Base-by-base conservation (phyloP, 768 basidiomycete species). In the Boletus speciosus region DNA sequence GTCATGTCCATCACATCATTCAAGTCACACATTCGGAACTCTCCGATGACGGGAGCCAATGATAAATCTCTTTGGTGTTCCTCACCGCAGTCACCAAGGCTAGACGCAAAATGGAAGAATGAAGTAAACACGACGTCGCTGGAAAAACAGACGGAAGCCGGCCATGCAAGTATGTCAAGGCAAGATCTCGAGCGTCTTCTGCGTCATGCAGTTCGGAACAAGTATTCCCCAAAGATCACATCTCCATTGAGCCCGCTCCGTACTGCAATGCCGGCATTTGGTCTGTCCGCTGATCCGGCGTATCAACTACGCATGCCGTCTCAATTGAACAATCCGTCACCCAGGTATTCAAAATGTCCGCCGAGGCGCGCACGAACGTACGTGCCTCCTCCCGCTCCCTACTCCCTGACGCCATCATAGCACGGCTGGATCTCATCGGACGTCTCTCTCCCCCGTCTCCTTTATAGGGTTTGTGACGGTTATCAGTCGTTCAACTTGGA, bases 231-330 rank as follows among this genome's bases (percentile, higher is more conserved):
- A 1, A 68, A 57, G 59, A 32, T 71, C 21, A 37, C 65, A 49
- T 72, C 71, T 55, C 69, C 69, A 19, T 35, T 70, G 53, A 71
- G 47, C 51, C 69, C 71, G 35, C 69, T 70, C 35, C 71, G 66
- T 45, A 21, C 56, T 4, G 19, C 61, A 7, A n/a, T 50, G 2
- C 45, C 57, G 49, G 49, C 55, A 25, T 27, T 38, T 16, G 43
- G 44, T 31, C 36, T 71, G n/a, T 58, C 59, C 36, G 10, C 44
- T 23, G 55, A 68, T 52, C 57, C 56, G 21, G 49, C 40, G 7
- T 68, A 59, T 39, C 57, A 16, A 19, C 10, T 36, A 3, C 66
- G 57, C 41, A 64, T 68, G 54, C 62, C 69, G 5, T 66, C 70
- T 11, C 51, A 25, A 23, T 55, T 16, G 21, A 61, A 63, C 31